These are phyloP conservation scores for Beauveria rudraprayagi DNA, from an alignment of 2,329 filamentous ascomycete species.

Conservation along the genomic window DNA sequence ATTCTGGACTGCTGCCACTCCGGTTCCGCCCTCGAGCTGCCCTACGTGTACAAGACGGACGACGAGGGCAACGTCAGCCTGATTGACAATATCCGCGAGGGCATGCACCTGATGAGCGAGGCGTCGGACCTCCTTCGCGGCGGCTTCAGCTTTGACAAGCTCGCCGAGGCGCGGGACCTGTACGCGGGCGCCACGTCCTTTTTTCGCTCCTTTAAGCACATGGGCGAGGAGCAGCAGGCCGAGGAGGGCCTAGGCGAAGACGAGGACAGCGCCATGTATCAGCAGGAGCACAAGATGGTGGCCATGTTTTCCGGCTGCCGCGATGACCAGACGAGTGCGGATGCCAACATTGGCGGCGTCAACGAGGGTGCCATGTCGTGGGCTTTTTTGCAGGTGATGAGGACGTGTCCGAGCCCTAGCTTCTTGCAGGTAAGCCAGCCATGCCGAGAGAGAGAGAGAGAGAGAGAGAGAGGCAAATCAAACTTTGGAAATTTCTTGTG, in stretches of 20 bases:
- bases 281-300: conserved; percentile 34
- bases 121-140: conserved; percentile 5
- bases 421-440: conserved; percentile 2
- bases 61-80: conserved; percentile 10
- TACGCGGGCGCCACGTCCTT: conserved; percentile 10
- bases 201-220: conserved; percentile 9
- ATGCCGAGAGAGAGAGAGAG: no score
- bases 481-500: no score
- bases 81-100: conserved; percentile 3
- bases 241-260: conserved; percentile 2
- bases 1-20: conserved; percentile 53
- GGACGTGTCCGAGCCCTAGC: neutral
- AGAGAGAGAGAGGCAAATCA: no score
- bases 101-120: conserved; percentile 7
- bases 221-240: conserved; percentile 7
- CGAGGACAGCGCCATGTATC: conserved; percentile 3
- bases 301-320: conserved; percentile 91
- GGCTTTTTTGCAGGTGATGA: conserved; percentile 10
- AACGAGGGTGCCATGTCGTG: conserved; percentile 11
- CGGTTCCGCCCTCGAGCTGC: conserved; percentile 48
- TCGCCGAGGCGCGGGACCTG: conserved; percentile 10
- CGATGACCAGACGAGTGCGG: conserved; percentile 61
- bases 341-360: conserved; percentile 8
- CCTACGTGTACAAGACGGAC: conserved; percentile 40
- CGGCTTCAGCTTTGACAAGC: conserved; percentile 10